Evolutionary conservation across 2,329 filamentous ascomycete genomes (phyloP), one percentile per base, ranked within the genome.

Genomic region (Colletotrichum karsti): DNA sequence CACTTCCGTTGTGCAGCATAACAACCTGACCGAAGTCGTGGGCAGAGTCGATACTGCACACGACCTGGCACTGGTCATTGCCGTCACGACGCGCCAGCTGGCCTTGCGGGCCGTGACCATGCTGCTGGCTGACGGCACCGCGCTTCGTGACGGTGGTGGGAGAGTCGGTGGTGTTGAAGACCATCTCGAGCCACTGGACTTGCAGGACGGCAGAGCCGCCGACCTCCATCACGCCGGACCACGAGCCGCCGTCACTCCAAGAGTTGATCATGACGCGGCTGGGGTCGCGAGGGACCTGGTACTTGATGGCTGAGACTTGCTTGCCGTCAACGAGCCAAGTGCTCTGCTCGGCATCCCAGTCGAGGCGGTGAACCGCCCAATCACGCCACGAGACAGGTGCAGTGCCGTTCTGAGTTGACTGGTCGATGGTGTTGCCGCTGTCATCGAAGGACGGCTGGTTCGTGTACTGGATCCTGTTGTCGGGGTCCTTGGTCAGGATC

Each of bases 101-200:
- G 20, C 50, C 50, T 20, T 48, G 28, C 9, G 63, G 69, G 6
- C 69, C 67, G 15, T 46, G 50, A 5, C 22, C 55, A 15, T 62
- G 56, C 26, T 30, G 62, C 18, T 30, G 57, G 3, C 51, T 8
- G n/a, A 10, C 48, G 7, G 53, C 26, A 12, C 65, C 53, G 3
- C 66, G 61, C 50, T 57, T 67, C 37, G 39, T 26, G 20, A 15
- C 20, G 22, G 44, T 60, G 0, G 57, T 51, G n/a, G 33, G 30
- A 1, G 50, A 62, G 8, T 73, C 70, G 1, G 79, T 84, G 13
- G 73, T 75, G 70, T 87, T 87, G 73, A 86, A 90, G 22, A 88
- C 81, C 77, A 91, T 81, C 73, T 91, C 87, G 48, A 90, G 84
- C 88, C 88, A 91, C 78, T 89, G 85, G 18, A 91, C 82, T 73